phyloP scores from a whole-genome alignment of 345 rosid genomes.

The Lumnitzera racemosa region DNA sequence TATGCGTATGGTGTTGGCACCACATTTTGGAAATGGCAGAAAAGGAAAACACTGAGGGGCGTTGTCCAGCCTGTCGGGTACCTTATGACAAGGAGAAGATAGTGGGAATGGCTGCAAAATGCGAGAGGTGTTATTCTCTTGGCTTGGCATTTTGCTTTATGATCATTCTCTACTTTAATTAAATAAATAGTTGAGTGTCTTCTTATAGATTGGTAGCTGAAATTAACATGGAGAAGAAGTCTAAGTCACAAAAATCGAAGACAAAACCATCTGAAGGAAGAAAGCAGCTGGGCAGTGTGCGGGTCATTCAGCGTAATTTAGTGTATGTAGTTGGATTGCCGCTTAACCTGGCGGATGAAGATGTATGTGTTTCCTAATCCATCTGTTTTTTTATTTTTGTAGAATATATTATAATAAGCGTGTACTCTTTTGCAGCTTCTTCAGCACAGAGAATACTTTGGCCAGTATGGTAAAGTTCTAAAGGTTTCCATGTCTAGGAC shows the following conservation, averaged over 20 bases:
- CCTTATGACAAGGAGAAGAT: conserved; percentile 91
- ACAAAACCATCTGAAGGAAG: conserved; percentile 60
- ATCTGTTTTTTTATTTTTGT: background rate
- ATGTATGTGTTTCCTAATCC: conserved; percentile 30
- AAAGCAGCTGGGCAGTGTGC: conserved; percentile 72
- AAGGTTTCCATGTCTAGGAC: conserved; percentile 91
- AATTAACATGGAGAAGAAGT: conserved; percentile 49
- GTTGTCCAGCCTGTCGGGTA: conserved; percentile 87
- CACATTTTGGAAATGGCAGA: conserved; percentile 95
- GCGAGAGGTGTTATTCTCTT: conserved; percentile 42
- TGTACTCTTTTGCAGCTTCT: conserved; percentile 49
- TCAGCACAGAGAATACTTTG: conserved; percentile 70
- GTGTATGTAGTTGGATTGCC: conserved; percentile 93
- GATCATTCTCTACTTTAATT: no score
- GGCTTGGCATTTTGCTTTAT: background rate
- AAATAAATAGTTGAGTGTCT: conserved; percentile 4
- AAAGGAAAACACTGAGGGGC: conserved; percentile 76
- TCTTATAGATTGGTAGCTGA: conserved; percentile 56
- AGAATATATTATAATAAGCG: background rate
- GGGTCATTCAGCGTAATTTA: conserved; percentile 79
- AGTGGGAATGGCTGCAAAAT: conserved; percentile 65
- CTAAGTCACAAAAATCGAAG: conserved; percentile 61
- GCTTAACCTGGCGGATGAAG: conserved; percentile 80
- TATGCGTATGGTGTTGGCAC: conserved; percentile 99
- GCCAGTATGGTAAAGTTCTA: conserved; percentile 85